Evolutionary conservation across 495 filamentous ascomycete genomes (phyloP), one percentile per base, ranked within the genome.

Genomic region (Staphylotrichum longicolle): DNA sequence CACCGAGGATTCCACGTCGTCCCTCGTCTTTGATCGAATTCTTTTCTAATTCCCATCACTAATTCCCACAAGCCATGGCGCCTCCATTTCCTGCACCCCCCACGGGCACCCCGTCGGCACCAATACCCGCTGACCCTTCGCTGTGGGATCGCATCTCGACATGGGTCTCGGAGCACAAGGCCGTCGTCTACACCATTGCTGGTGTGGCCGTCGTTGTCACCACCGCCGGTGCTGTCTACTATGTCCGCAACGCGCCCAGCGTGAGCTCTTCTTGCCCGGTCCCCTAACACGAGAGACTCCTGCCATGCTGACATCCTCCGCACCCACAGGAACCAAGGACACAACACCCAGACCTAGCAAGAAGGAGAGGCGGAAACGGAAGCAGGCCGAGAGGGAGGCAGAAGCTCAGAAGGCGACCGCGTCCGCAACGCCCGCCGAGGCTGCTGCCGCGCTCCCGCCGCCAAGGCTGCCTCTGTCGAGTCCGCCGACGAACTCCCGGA

Each of bases 121-220:
- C 73, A 15, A 54, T 81, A 48, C 68, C 76, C 9, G 75, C 76
- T 62, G 70, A 79, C 45, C 82, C 88, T 62, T 91, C 92, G 27
- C 71, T 95, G 56, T 96, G 91, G 91, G 88, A 93, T 74, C 86
- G 92, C 61, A 76, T 97, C 69, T 89, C 91, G 64, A 89, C 83
- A 74, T 98, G 93, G 91, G 91, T 88, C 32, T 91, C 93, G 0
- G 94, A 98, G 69, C 88, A 98, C 73, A 98, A 96, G 78, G 89
- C 88, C 45, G 80, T 93, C 50, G 94, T 96, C 44, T 98, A 96
- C 75, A 96, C 95, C 63, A 89, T 97, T 77, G 91, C 91, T 59
- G 94, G 93, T 73, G 88, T 96, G 34, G 91, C 92, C 48, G 85
- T 98, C 37, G 91, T 97, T 34, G 90, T 93, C 60, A 93, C 89